phyloP scores from a whole-genome alignment of 208 protist genomes.

The Wallacemonas sp. region DNA sequence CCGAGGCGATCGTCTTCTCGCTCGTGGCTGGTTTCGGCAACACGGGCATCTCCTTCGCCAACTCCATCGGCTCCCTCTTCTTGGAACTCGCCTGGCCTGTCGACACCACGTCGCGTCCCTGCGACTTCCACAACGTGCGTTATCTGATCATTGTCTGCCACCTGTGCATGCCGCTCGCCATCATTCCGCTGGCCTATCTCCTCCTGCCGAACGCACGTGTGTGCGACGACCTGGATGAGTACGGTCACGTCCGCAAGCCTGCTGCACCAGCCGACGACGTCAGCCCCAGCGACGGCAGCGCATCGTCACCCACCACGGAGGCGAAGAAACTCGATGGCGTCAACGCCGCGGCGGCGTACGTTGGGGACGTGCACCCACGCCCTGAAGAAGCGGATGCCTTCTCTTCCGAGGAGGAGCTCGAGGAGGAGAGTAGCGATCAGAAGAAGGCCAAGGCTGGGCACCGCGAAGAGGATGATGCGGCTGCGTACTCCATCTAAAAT shows the following conservation, averaged over 20 bases:
- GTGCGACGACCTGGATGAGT: constrained; percentile 32
- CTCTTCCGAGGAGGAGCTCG: constrained; percentile 9
- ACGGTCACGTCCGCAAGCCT: constrained; percentile 18
- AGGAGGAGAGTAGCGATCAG: background rate
- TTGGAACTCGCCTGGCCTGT: constrained; percentile 41
- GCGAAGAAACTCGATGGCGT: constrained; percentile 7
- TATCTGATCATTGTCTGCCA: constrained; percentile 47
- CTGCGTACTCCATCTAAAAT: constrained; percentile 12
- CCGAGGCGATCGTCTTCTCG: constrained; percentile 62
- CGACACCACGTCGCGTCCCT: constrained; percentile 27
- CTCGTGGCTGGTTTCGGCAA: constrained; percentile 64
- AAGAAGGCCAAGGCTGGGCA: background rate
- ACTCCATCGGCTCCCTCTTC: constrained; percentile 31
- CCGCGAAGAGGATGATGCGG: constrained; percentile 11
- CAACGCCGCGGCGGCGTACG: constrained; percentile 3
- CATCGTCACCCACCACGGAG: too few relatives aligned
- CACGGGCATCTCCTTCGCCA: constrained; percentile 37
- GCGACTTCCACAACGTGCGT: constrained; percentile 49
- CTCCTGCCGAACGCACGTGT: constrained; percentile 43
- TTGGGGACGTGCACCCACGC: background rate
- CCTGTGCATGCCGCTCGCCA: constrained; percentile 34
- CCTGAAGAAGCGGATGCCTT: background rate
- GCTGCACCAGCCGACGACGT: background rate
- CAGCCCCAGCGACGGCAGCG: background rate
- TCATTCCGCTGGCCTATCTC: constrained; percentile 45